Conservation (phyloP, 257 asterid genomes). For the Scutellaria baicalensis region DNA sequence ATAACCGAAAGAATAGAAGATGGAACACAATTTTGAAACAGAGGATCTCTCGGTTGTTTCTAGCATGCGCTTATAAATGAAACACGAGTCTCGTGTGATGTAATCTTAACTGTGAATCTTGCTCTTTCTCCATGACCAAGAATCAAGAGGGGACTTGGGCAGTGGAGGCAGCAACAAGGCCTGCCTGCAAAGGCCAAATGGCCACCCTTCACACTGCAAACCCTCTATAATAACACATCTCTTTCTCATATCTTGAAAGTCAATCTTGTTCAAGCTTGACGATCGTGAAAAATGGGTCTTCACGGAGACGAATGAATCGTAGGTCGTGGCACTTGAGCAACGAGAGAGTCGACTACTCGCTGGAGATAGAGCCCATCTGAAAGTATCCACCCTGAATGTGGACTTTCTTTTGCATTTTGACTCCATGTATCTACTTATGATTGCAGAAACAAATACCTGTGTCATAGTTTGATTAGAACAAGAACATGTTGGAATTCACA, state of each 20-base stretch:
- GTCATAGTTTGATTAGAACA: neutral
- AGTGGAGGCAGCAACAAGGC: slow-evolving; percentile 69
- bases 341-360: slow-evolving; percentile 37
- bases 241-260: slow-evolving; percentile 27
- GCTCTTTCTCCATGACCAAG: slow-evolving; percentile 75
- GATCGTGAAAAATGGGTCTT: slow-evolving; percentile 51
- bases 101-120: neutral
- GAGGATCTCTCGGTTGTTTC: too few relatives aligned
- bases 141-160: slow-evolving; percentile 75
- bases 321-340: slow-evolving; percentile 48
- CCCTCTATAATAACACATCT: slow-evolving; percentile 39
- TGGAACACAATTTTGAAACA: too few relatives aligned
- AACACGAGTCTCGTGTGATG: neutral
- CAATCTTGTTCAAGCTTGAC: slow-evolving; percentile 56
- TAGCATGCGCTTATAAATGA: neutral
- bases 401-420: slow-evolving; percentile 33
- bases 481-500: neutral
- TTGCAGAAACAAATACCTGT: slow-evolving; percentile 70
- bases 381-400: too few relatives aligned
- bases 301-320: slow-evolving; percentile 45
- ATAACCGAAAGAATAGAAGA: too few relatives aligned
- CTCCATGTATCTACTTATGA: slow-evolving; percentile 63
- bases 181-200: slow-evolving; percentile 71
- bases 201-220: slow-evolving; percentile 69
- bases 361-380: slow-evolving; percentile 48